phyloP scores from a whole-genome alignment of 306 rosid species.

The Medicago truncatula region DNA sequence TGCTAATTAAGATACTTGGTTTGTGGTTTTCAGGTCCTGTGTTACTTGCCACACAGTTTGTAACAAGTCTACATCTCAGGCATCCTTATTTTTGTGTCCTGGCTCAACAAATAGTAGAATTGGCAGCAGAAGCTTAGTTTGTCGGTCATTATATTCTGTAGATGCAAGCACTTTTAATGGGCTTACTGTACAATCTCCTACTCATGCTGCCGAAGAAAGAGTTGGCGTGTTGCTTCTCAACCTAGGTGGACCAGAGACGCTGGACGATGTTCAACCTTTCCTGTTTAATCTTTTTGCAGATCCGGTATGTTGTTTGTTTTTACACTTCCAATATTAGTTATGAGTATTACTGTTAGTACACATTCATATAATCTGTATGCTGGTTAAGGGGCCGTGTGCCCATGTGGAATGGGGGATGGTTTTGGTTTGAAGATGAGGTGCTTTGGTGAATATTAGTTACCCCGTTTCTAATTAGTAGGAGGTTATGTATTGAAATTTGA shows the following conservation, averaged over 20 bases:
- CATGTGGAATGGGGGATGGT: too few species aligned
- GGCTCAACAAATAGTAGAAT: constrained; percentile 40
- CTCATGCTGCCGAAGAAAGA: constrained; percentile 65
- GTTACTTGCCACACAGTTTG: constrained; percentile 46
- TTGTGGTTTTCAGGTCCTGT: constrained; percentile 48
- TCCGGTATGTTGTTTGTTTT: constrained; percentile 64
- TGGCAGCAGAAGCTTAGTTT: constrained; percentile 51
- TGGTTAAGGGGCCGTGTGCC: too few species aligned
- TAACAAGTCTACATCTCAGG: constrained; percentile 51
- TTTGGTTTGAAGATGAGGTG: background rate
- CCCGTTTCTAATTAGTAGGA: background rate
- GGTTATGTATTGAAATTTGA: background rate
- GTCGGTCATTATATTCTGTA: constrained; percentile 51
- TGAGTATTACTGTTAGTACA: too few species aligned
- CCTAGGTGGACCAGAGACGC: constrained; percentile 97
- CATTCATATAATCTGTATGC: constrained; percentile 15
- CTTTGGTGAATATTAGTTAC: too few species aligned
- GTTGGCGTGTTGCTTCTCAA: constrained; percentile 95
- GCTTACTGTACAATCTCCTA: constrained; percentile 54
- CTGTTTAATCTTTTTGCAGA: constrained; percentile 95
- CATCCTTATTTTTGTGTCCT: constrained; percentile 48
- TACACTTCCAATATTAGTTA: background rate
- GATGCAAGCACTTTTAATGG: constrained; percentile 56
- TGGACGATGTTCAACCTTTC: constrained; percentile 94
- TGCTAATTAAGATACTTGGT: constrained; percentile 20